A percentile compares a stretch with the other conserved stretches of the same genome.
Conservation (phyloP, 495 filamentous ascomycete species). For the Penicillium roqueforti region DNA sequence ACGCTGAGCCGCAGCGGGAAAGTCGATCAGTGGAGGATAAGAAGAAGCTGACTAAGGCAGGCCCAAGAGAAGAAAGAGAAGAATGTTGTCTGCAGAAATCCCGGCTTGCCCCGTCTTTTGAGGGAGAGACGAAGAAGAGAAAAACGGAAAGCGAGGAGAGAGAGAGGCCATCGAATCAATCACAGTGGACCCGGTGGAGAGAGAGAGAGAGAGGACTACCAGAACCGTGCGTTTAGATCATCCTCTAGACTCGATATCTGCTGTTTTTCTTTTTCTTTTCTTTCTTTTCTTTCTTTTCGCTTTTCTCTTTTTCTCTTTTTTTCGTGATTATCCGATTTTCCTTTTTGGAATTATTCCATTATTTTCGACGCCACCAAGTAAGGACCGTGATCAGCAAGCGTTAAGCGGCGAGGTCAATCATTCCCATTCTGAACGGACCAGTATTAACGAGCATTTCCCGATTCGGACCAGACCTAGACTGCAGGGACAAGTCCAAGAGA, state of each 20-base stretch:
- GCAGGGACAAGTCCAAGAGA: slow-evolving; percentile 12
- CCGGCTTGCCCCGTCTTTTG: slow-evolving; percentile 25
- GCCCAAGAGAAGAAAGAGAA: slow-evolving; percentile 15
- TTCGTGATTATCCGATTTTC: background rate
- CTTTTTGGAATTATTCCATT: background rate
- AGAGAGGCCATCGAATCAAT: slow-evolving; percentile 23
- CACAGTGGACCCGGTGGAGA: slow-evolving; percentile 8
- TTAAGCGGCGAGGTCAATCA: slow-evolving; percentile 1
- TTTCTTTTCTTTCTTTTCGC: background rate
- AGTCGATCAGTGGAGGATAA: slow-evolving; percentile 20
- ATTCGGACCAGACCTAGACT: slow-evolving; percentile 7
- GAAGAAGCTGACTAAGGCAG: slow-evolving; percentile 22
- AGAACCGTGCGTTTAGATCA: slow-evolving; percentile 10
- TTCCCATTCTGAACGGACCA: background rate
- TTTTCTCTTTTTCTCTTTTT: background rate
- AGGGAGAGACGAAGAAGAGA: slow-evolving; percentile 10
- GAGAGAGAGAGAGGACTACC: slow-evolving; percentile 3
- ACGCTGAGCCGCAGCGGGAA: slow-evolving; percentile 28
- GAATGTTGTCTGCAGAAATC: slow-evolving; percentile 32
- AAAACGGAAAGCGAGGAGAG: slow-evolving; percentile 2
- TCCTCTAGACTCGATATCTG: slow-evolving; percentile 6
- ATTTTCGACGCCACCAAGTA: slow-evolving; percentile 24
- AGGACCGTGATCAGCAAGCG: slow-evolving; percentile 15
- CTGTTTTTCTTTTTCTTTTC: background rate
- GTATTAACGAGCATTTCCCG: background rate